Conservation (phyloP, 768 basidiomycete genomes). For the Podaxis mareebaensis region DNA sequence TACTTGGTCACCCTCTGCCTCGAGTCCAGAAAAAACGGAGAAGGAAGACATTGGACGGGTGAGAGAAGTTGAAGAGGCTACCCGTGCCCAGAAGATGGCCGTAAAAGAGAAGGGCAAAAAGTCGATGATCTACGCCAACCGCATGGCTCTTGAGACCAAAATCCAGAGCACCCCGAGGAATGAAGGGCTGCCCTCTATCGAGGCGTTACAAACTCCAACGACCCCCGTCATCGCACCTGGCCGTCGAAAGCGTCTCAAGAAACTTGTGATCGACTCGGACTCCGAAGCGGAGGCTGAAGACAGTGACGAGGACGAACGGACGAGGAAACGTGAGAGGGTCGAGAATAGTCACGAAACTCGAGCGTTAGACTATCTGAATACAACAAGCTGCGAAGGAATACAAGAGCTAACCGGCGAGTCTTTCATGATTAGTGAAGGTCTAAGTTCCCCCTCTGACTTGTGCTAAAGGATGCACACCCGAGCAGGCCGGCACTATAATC, state of each 20-base stretch:
- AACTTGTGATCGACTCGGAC: slow-evolving; percentile 67
- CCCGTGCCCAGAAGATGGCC: slow-evolving; percentile 62
- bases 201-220: slow-evolving; percentile 40
- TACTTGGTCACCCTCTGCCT: slow-evolving; percentile 46
- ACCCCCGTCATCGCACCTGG: slow-evolving; percentile 40
- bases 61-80: slow-evolving; percentile 73
- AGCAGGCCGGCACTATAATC: slow-evolving; percentile 81
- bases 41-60: slow-evolving; percentile 58
- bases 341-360: slow-evolving; percentile 44
- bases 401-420: slow-evolving; percentile 74
- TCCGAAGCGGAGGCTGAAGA: slow-evolving; percentile 57
- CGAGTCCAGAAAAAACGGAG: slow-evolving; percentile 26
- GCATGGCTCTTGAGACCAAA: slow-evolving; percentile 49
- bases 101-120: slow-evolving; percentile 76
- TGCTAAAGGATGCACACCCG: slow-evolving; percentile 66
- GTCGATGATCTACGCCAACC: slow-evolving; percentile 80
- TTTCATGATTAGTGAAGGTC: background rate
- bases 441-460: slow-evolving; percentile 7
- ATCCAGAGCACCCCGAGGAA: slow-evolving; percentile 18
- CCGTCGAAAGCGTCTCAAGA: slow-evolving; percentile 56
- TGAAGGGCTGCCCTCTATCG: slow-evolving; percentile 9
- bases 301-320: slow-evolving; percentile 43
- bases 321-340: slow-evolving; percentile 30
- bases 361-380: slow-evolving; percentile 72
- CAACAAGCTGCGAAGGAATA: slow-evolving; percentile 57